Conservation (phyloP, 2,329 filamentous ascomycete species). For the Neofusicoccum parvum region DNA sequence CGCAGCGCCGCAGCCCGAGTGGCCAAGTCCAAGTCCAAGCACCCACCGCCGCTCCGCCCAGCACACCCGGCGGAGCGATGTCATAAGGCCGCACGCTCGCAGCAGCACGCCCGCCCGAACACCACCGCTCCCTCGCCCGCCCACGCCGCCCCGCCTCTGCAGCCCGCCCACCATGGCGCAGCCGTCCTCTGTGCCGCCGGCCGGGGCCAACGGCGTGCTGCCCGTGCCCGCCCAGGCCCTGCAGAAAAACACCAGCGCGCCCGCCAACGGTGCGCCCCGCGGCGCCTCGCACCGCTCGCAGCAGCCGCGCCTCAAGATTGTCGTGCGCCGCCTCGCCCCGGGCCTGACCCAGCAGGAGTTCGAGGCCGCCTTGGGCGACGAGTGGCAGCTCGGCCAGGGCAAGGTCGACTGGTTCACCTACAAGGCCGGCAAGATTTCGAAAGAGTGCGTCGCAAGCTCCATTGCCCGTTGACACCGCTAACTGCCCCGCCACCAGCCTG, state of each 20-base stretch:
- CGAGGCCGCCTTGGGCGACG: conserved; percentile 67
- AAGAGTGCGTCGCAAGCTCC: conserved; percentile 63
- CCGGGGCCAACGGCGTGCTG: conserved; percentile 42
- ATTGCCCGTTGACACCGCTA: background rate
- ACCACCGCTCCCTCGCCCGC: background rate
- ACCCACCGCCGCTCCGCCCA: too few relatives aligned
- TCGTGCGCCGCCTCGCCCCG: conserved; percentile 82
- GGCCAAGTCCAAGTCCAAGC: background rate
- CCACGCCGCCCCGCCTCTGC: background rate
- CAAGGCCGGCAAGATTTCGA: conserved; percentile 74
- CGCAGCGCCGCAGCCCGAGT: too few relatives aligned
- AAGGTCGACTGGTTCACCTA: conserved; percentile 85
- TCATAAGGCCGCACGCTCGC: background rate
- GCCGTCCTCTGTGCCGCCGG: conserved; percentile 14
- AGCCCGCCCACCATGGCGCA: conserved; percentile 21
- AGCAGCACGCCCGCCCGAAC: background rate
- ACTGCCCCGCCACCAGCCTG: conserved; percentile 53
- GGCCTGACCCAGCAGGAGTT: conserved; percentile 82
- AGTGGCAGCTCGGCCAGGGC: conserved; percentile 79
- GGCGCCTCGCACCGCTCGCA: conserved; percentile 46
- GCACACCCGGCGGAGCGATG: background rate
- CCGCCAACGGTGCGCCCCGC: conserved; percentile 31
- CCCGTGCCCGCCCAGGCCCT: conserved; percentile 35
- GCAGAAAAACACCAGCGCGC: conserved; percentile 38
- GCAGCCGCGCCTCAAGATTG: conserved; percentile 74